phyloP scores from a whole-genome alignment of 2,329 filamentous ascomycete species.

The Colletotrichum filicis region DNA sequence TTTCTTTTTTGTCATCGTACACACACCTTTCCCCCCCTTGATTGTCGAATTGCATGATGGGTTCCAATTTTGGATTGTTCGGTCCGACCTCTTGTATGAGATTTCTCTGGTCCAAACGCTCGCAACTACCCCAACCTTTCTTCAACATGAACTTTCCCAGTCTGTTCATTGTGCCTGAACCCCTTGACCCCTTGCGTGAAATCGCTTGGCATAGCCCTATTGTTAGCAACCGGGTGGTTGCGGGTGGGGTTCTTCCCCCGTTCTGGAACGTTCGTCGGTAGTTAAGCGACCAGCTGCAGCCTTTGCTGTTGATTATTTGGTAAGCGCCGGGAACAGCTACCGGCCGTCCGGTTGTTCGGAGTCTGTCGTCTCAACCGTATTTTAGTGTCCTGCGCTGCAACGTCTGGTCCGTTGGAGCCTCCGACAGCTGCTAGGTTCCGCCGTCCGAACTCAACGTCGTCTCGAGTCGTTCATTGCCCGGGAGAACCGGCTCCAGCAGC shows the following conservation, averaged over 20 bases:
- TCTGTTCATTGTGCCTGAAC: conserved; percentile 13
- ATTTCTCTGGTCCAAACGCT: conserved; percentile 14
- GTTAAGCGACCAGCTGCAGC: conserved; percentile 11
- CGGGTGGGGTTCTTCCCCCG: conserved; percentile 19
- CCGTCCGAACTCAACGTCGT: conserved; percentile 5
- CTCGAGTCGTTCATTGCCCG: conserved; percentile 16
- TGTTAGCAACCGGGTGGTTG: conserved; percentile 29
- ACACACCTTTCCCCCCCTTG: background rate
- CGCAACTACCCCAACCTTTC: background rate
- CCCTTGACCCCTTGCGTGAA: conserved; percentile 21
- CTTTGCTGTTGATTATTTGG: background rate
- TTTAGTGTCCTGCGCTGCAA: conserved; percentile 3
- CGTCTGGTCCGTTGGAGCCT: conserved; percentile 1
- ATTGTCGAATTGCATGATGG: background rate
- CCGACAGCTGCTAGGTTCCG: conserved; percentile 6
- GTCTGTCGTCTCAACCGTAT: conserved; percentile 25
- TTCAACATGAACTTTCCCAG: conserved; percentile 6
- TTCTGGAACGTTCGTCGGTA: conserved; percentile 33
- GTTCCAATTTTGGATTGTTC: conserved; percentile 21
- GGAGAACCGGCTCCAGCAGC: conserved; percentile 47
- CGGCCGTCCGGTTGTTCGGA: conserved; percentile 14
- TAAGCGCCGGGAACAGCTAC: conserved; percentile 20
- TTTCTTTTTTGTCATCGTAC: background rate
- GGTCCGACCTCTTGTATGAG: conserved; percentile 16
- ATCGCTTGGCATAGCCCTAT: conserved; percentile 24